A percentile compares a stretch with the other conserved stretches of the same genome.
Evolutionary conservation across 2,329 filamentous ascomycete genomes (phyloP).

Genomic region (Botrytis sinoallii): DNA sequence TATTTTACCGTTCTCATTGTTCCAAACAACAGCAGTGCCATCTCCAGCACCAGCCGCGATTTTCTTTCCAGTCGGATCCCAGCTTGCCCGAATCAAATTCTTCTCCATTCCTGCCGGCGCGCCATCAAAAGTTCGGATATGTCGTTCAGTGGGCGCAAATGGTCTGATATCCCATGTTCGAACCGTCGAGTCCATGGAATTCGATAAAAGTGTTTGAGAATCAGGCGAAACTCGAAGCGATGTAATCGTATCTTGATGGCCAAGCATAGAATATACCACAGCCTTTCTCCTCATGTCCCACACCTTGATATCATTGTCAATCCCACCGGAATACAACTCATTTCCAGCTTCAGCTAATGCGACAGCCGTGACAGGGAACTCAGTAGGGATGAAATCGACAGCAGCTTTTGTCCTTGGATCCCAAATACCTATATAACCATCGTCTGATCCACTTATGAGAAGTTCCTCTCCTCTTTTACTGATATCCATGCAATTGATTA

Average conservation of each 20-base stretch:
- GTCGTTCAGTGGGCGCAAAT: slow-evolving; percentile 84
- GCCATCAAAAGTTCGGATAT: slow-evolving; percentile 88
- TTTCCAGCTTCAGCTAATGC: slow-evolving; percentile 92
- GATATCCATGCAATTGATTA: slow-evolving; percentile 90
- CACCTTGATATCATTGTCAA: slow-evolving; percentile 95
- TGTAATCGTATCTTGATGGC: slow-evolving; percentile 89
- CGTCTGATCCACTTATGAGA: slow-evolving; percentile 86
- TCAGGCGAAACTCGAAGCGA: slow-evolving; percentile 91
- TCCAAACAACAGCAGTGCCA: slow-evolving; percentile 89
- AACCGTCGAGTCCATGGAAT: slow-evolving; percentile 90
- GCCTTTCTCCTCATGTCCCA: slow-evolving; percentile 95
- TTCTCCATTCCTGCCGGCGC: slow-evolving; percentile 83
- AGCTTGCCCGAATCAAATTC: slow-evolving; percentile 86
- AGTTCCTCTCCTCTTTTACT: slow-evolving; percentile 88
- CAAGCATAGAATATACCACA: slow-evolving; percentile 80
- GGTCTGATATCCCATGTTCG: slow-evolving; percentile 95
- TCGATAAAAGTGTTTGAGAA: slow-evolving; percentile 83
- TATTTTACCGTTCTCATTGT: slow-evolving; percentile 80
- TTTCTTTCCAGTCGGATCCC: slow-evolving; percentile 81
- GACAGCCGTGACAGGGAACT: slow-evolving; percentile 88
- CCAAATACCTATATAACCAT: slow-evolving; percentile 93
- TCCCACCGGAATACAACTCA: slow-evolving; percentile 89
- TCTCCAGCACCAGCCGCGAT: slow-evolving; percentile 89
- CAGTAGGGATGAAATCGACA: slow-evolving; percentile 81
- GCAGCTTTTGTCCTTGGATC: slow-evolving; percentile 89